Conservation (phyloP, 352 stramenopile genomes). For the Phytophthora brassicae region DNA sequence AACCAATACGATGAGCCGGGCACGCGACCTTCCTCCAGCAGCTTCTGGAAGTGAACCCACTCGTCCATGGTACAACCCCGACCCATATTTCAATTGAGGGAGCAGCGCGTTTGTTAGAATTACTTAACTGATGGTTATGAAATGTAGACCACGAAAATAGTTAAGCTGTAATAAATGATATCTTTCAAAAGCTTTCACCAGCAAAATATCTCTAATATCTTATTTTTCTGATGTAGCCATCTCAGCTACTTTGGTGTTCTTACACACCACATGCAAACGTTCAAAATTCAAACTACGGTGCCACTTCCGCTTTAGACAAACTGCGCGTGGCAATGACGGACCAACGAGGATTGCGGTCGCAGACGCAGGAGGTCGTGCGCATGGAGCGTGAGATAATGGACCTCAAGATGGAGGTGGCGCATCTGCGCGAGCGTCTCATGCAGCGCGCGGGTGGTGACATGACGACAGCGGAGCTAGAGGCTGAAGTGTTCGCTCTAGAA, state of each 20-base stretch:
- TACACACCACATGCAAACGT: no score
- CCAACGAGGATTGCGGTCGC: conserved; percentile 38
- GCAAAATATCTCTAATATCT: no score
- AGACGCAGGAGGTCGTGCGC: conserved; percentile 51
- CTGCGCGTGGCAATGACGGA: no score
- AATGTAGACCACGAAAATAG: no score
- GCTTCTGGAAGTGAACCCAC: conserved; percentile 81
- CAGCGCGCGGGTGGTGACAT: conserved; percentile 75
- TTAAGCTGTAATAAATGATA: no score
- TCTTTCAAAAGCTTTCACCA: conserved; percentile 3
- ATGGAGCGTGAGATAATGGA: conserved; percentile 78
- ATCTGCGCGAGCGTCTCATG: conserved; percentile 70
- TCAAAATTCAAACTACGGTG: conserved; percentile 1
- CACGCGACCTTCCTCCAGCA: conserved; percentile 61
- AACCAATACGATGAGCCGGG: conserved; percentile 85
- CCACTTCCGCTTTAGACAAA: no score
- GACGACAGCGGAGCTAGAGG: conserved; percentile 75
- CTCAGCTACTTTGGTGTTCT: no score
- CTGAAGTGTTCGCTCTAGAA: conserved; percentile 74
- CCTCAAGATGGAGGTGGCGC: conserved; percentile 84
- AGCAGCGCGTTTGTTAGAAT: no score
- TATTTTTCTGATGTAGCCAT: no score
- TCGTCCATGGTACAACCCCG: conserved; percentile 79
- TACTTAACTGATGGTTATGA: no score
- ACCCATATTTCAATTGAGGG: no score